These are phyloP conservation scores for Leishmania aethiopica DNA, from an alignment of 208 protist genomes.

Conservation along the genomic window DNA sequence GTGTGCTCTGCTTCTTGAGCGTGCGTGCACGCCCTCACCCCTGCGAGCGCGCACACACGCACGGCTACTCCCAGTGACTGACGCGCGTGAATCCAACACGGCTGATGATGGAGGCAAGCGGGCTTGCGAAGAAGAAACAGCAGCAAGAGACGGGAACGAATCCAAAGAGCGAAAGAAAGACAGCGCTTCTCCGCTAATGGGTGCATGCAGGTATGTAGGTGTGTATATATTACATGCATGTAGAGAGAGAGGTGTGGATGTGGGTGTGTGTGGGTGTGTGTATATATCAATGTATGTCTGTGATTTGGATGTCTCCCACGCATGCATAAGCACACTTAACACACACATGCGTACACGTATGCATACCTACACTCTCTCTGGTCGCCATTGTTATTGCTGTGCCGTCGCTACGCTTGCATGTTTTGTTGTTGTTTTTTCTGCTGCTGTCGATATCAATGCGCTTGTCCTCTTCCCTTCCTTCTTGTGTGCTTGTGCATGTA, in stretches of 20 bases:
- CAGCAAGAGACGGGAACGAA: not conserved
- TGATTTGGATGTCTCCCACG: too few relatives aligned
- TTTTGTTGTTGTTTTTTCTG: not conserved
- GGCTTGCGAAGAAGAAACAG: not conserved
- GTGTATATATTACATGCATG: too few relatives aligned
- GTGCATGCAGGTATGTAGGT: not conserved
- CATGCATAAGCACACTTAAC: too few relatives aligned
- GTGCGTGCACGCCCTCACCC: not conserved
- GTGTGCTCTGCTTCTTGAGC: not conserved
- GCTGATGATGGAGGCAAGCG: not conserved
- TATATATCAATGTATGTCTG: too few relatives aligned
- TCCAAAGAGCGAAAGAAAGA: not conserved
- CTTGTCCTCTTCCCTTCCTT: not conserved
- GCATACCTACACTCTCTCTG: not conserved
- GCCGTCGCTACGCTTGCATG: not conserved
- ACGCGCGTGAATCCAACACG: not conserved
- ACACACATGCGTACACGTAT: too few relatives aligned
- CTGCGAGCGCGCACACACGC: not conserved
- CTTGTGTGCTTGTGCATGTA: not conserved
- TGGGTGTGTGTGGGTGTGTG: not conserved
- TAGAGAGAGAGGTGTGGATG: not conserved
- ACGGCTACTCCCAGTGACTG: not conserved
- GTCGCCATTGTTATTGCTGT: not conserved
- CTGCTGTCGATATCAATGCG: not conserved
- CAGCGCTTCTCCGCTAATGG: not conserved